Base-by-base conservation (phyloP, 257 asterid genomes). In the Gentiana macrophylla region DNA sequence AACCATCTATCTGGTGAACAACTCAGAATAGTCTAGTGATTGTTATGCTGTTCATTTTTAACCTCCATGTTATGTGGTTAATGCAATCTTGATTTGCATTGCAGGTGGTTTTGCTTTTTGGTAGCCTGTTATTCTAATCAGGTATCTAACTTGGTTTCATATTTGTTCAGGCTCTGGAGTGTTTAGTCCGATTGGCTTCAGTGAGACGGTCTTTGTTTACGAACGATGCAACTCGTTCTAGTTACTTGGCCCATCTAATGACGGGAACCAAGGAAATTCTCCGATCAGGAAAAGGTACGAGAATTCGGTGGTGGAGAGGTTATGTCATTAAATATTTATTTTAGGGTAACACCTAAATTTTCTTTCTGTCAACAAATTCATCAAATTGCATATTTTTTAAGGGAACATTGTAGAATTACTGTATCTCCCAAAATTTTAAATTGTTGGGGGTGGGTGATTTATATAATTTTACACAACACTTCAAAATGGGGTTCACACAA, bases 161-260 rank as follows among this genome's bases (percentile, higher is more conserved):
- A 37, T 57, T 55, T 59, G 57, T 63, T 47, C 72, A 92, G 98
- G 84, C 97, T 52, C 76, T 92, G 73, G 98, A 92, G 74, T 92
- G 98, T 80, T 76, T 92, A 74, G 94, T 92, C 36, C 77, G 98
- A 51, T 64, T 92, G 70, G 97, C 94, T 71, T 92, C 98, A 37
- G 94, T 88, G 44, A 80, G 98, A 50, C 96, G 98, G 54, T 92
- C 98, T 64, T 80, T 92, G 62, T 92, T 92, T 70, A 79, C 94
- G 66, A 83, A 76, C 74, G 97, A 92, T 61, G 75, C 82, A 47
- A 72, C 92, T 68, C 94, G 97, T 49, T 80, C 96, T 66, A 87
- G 80, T 78, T 92, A 74, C 74, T 71, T 92, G 80, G 92, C 81
- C 73, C 97, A 75, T 77, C 80, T 92, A 61, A 85, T 92, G 95